Conservation (phyloP, 306 rosid genomes). For the Aeschynomene evenia region DNA sequence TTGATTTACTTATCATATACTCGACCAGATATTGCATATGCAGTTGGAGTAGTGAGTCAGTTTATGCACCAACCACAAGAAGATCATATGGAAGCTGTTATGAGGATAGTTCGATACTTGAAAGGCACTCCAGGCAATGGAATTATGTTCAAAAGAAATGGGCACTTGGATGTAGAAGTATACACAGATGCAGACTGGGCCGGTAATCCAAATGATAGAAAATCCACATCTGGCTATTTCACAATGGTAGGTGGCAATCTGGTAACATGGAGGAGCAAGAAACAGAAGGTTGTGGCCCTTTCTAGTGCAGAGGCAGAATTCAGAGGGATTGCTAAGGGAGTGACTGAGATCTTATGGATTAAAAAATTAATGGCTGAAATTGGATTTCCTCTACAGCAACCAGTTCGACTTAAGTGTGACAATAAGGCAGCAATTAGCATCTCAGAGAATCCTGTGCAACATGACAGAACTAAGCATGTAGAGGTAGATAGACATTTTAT, state of each 20-base stretch:
- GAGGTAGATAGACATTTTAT: neutral
- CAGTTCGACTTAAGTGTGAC: neutral
- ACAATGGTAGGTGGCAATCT: neutral
- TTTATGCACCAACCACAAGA: no score
- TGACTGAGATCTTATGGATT: neutral
- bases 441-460: neutral
- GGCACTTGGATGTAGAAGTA: no score
- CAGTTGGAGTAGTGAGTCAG: no score
- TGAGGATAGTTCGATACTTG: no score
- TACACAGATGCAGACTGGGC: no score
- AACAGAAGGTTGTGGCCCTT: neutral
- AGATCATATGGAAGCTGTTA: no score
- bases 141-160: no score
- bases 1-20: no score
- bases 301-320: neutral
- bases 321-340: neutral
- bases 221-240: neutral
- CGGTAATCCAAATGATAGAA: no score
- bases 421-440: neutral
- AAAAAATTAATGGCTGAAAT: no score
- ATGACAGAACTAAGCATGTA: neutral
- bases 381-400: neutral
- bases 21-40: no score
- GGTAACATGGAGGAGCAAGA: conserved; percentile 8
- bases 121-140: no score